Percentiles rank a stretch among this genome's conserved stretches.
Evolutionary conservation across 106 monocot genomes (phyloP).

Genomic region (Triglochin maritima): DNA sequence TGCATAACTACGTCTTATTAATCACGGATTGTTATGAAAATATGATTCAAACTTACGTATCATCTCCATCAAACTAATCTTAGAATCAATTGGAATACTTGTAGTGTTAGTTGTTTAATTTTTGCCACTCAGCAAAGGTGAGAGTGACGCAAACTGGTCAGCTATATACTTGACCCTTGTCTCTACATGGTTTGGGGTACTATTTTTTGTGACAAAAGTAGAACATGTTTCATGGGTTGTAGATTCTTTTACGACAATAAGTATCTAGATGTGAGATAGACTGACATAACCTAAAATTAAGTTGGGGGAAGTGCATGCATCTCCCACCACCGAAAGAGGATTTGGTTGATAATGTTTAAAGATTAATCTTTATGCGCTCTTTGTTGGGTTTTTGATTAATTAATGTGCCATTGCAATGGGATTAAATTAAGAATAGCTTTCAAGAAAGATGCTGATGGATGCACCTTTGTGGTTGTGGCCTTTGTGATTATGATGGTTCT

Average conservation of each 20-base stretch:
- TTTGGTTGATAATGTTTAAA: background rate
- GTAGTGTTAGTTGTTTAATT: background rate
- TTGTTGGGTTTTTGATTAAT: too few species aligned
- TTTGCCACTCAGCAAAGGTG: background rate
- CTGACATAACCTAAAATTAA: background rate
- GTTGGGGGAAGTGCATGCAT: background rate
- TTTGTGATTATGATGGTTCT: too few species aligned
- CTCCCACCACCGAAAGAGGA: background rate
- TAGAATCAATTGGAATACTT: too few species aligned
- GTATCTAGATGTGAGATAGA: background rate
- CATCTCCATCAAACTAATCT: too few species aligned
- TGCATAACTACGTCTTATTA: too few species aligned
- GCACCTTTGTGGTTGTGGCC: too few species aligned
- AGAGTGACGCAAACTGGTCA: background rate
- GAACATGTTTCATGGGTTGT: background rate
- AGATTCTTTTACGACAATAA: background rate
- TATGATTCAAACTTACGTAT: too few species aligned
- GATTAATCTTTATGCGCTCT: background rate
- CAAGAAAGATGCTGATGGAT: too few species aligned
- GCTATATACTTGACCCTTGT: background rate
- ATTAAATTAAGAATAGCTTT: too few species aligned
- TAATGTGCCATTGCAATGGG: too few species aligned
- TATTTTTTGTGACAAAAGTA: background rate
- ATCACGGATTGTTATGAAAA: too few species aligned
- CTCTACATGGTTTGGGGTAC: background rate